phyloP scores from a whole-genome alignment of 2,329 filamentous ascomycete genomes.

The Metarhizium humberi region DNA sequence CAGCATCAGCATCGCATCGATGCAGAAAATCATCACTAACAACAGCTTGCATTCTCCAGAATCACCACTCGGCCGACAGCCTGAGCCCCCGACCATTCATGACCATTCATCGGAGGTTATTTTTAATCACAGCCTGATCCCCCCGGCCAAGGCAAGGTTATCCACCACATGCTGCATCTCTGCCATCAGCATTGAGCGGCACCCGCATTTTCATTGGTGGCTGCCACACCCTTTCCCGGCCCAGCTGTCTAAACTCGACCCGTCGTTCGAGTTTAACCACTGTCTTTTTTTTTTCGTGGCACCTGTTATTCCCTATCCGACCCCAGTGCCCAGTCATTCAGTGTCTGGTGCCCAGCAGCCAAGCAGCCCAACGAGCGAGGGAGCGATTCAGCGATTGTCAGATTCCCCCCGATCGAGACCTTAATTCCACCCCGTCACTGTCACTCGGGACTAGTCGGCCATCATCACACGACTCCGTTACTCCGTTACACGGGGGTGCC shows the following conservation, averaged over 20 bases:
- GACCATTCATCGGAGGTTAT: neutral
- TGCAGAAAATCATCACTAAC: no score
- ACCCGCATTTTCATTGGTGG: neutral
- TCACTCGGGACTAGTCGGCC: constrained; percentile 10
- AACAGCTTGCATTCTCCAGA: neutral
- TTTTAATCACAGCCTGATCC: neutral
- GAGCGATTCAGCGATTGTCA: constrained; percentile 3
- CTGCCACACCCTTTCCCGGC: neutral
- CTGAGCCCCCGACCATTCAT: neutral
- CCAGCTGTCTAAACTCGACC: neutral
- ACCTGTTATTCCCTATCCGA: neutral
- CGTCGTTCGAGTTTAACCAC: neutral
- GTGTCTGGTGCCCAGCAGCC: neutral
- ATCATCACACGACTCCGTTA: constrained; percentile 11
- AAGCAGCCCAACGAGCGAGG: neutral
- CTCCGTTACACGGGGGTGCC: constrained; percentile 8
- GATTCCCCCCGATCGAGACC: constrained; percentile 4
- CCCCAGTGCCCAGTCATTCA: neutral
- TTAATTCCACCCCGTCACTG: constrained; percentile 12
- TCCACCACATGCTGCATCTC: neutral
- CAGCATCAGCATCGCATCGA: no score
- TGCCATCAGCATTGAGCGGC: neutral
- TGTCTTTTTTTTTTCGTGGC: neutral
- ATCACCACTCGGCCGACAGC: neutral
- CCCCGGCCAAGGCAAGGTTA: neutral